A percentile compares a stretch with the other conserved stretches of the same genome.
phyloP scores from a whole-genome alignment of 2,329 filamentous ascomycete species.

The Calonectria leucothoes region DNA sequence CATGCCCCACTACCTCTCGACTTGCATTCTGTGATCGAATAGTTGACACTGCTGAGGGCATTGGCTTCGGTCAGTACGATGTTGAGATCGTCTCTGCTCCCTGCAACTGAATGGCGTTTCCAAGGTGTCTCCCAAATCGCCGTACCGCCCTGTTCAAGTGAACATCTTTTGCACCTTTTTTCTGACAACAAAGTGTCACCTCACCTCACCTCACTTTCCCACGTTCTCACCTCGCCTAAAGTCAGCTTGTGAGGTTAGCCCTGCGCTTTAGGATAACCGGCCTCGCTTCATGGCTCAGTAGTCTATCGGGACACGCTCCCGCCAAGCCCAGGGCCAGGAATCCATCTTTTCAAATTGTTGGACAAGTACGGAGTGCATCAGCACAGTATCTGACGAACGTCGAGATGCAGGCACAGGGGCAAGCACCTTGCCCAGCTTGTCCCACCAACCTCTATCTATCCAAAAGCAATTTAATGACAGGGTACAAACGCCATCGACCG shows the following conservation, averaged over 20 bases:
- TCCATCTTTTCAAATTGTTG: neutral
- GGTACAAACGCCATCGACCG: slow-evolving; percentile 30
- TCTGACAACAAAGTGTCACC: slow-evolving; percentile 30
- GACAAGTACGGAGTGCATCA: neutral
- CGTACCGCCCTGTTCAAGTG: slow-evolving; percentile 25
- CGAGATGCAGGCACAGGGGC: slow-evolving; percentile 31
- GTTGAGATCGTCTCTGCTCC: neutral
- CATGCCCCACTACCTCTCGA: slow-evolving; percentile 6
- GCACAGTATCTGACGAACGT: slow-evolving; percentile 1
- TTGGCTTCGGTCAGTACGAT: neutral
- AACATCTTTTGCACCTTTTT: slow-evolving; percentile 25
- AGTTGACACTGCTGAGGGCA: slow-evolving; percentile 15
- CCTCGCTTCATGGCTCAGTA: neutral
- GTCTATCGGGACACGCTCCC: neutral
- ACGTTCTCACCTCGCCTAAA: slow-evolving; percentile 23
- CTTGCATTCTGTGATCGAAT: neutral
- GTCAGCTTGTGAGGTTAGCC: slow-evolving; percentile 24
- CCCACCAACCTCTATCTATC: slow-evolving; percentile 33
- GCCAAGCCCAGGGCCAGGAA: neutral
- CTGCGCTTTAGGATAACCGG: neutral
- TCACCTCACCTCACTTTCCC: slow-evolving; percentile 35
- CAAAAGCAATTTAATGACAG: slow-evolving; percentile 37
- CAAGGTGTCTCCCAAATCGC: slow-evolving; percentile 16
- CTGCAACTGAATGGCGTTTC: neutral
- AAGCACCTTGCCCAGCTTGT: slow-evolving; percentile 26